These are phyloP conservation scores for Botrytis fragariae DNA, from an alignment of 2,329 filamentous ascomycete species.

Conservation along the genomic window DNA sequence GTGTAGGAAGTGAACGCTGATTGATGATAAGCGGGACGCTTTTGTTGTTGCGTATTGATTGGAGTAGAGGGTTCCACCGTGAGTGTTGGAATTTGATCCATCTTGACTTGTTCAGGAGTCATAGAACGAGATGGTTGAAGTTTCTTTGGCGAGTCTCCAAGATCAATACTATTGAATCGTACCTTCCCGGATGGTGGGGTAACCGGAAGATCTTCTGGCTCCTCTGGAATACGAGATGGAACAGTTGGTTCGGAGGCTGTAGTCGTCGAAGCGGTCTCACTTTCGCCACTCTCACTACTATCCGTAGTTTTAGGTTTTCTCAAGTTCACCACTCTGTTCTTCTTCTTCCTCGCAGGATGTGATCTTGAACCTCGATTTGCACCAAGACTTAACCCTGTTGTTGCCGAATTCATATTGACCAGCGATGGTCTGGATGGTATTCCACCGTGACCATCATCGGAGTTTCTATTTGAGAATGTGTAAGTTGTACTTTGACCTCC, in stretches of 20 bases:
- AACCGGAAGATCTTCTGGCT: slow-evolving; percentile 54
- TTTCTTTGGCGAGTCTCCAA: slow-evolving; percentile 40
- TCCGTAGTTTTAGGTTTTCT: slow-evolving; percentile 55
- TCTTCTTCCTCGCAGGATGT: slow-evolving; percentile 70
- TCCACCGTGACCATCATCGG: slow-evolving; percentile 52
- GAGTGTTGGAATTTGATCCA: slow-evolving; percentile 6
- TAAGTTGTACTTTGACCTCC: slow-evolving; percentile 60
- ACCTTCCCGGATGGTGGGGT: slow-evolving; percentile 47
- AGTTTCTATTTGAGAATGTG: slow-evolving; percentile 68
- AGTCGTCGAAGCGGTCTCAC: slow-evolving; percentile 50
- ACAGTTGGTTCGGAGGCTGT: slow-evolving; percentile 62
- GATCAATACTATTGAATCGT: slow-evolving; percentile 40
- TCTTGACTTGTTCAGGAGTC: slow-evolving; percentile 26
- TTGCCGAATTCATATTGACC: slow-evolving; percentile 58
- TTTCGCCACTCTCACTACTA: slow-evolving; percentile 42
- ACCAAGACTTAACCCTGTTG: slow-evolving; percentile 62
- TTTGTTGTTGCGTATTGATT: slow-evolving; percentile 25
- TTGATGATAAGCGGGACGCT: slow-evolving; percentile 20
- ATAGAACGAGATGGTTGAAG: slow-evolving; percentile 14
- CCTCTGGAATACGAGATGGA: slow-evolving; percentile 56
- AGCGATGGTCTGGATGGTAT: slow-evolving; percentile 68
- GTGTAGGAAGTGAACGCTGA: slow-evolving; percentile 24
- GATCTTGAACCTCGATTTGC: slow-evolving; percentile 53
- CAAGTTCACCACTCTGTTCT: slow-evolving; percentile 79
- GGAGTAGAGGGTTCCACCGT: slow-evolving; percentile 23